Base-by-base conservation (phyloP, 2,329 filamentous ascomycete species). In the Fusarium dlaminii region DNA sequence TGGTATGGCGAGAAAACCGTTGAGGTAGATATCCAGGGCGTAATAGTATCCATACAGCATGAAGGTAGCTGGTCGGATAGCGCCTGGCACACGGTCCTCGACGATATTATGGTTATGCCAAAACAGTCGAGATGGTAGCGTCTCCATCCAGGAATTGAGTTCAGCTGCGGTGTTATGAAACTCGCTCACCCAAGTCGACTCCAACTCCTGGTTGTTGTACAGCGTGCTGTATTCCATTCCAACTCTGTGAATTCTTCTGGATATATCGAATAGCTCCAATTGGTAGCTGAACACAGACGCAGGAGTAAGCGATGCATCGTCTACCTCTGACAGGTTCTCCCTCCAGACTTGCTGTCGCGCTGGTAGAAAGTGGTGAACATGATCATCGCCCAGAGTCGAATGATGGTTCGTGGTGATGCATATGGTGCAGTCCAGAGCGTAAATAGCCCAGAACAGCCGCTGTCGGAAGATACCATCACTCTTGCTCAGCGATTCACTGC, bases 401-500 rank as follows among this genome's bases (percentile, higher is more conserved):
- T 34, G 49, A 36, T 29, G 20, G 9, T 36, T 62, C 9, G 30
- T 62, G 14, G 59, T 36, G 15, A 57, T 62, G 1, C 15, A 57
- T 3, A 57, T 57, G 10, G n/a, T 32, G 3, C 49, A 62, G 12
- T 62, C 49, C 2, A 62, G 59, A 2, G 59, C 59, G 1, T 62
- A 57, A 2, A 57, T 62, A 3, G 49, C 59, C 59, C 59, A 62
- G 37, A 62, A 62, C 1, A 62, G 30, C 5, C 49, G 29, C 9
- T 62, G 58, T 3, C 49, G 14, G 5, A 57, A 62, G 5, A 15
- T n/a, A 1, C 39, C 7, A 7, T 62, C 59, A 10, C 30, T 62
- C 2, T 24, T 36, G 7, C 49, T 62, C 12, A 62, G 14, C 2
- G 49, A 34, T 5, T n/a, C 30, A 5, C 27, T 20, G 1, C 10